A percentile compares a stretch with the other conserved stretches of the same genome.
These are phyloP conservation scores for Asterionellopsis glacialis DNA, from an alignment of 108 stramenopile genomes.

Conservation along the genomic window DNA sequence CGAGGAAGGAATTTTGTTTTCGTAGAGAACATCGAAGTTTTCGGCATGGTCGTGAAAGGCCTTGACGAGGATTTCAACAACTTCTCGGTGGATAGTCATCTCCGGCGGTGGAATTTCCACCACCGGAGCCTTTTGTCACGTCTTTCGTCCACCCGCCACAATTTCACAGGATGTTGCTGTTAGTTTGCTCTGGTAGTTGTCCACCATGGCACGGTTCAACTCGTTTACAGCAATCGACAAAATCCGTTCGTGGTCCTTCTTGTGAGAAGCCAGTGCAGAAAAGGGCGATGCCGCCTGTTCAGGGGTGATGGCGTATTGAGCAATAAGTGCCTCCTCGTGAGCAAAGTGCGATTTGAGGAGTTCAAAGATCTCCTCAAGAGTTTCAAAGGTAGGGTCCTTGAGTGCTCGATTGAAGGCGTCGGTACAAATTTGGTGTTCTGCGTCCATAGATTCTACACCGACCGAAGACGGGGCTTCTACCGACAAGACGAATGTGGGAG, in stretches of 20 bases:
- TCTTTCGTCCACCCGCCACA: too few species aligned
- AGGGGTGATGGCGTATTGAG: not conserved
- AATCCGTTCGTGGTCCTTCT: slow-evolving; percentile 12
- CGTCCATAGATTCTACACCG: slow-evolving; percentile 38
- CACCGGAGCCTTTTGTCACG: too few species aligned
- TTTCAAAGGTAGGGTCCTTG: slow-evolving; percentile 4
- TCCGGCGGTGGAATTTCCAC: too few species aligned
- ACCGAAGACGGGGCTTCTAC: too few species aligned
- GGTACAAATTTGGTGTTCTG: slow-evolving; percentile 36
- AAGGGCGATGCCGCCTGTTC: not conserved
- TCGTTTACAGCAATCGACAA: not conserved
- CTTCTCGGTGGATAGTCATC: too few species aligned
- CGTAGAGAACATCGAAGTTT: too few species aligned
- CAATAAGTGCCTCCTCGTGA: slow-evolving; percentile 36
- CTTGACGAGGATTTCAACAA: too few species aligned
- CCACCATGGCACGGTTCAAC: not conserved
- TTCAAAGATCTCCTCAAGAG: slow-evolving; percentile 13
- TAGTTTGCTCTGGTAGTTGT: too few species aligned
- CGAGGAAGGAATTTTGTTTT: too few species aligned
- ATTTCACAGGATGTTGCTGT: too few species aligned
- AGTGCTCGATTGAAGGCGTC: slow-evolving; percentile 18
- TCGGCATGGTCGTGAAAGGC: too few species aligned
- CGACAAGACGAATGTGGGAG: too few species aligned
- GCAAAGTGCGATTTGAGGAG: slow-evolving; percentile 30
- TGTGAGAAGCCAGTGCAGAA: slow-evolving; percentile 10